Evolutionary conservation across 2,329 filamentous ascomycete species (phyloP).

Genomic region (Polytolypa hystricis): DNA sequence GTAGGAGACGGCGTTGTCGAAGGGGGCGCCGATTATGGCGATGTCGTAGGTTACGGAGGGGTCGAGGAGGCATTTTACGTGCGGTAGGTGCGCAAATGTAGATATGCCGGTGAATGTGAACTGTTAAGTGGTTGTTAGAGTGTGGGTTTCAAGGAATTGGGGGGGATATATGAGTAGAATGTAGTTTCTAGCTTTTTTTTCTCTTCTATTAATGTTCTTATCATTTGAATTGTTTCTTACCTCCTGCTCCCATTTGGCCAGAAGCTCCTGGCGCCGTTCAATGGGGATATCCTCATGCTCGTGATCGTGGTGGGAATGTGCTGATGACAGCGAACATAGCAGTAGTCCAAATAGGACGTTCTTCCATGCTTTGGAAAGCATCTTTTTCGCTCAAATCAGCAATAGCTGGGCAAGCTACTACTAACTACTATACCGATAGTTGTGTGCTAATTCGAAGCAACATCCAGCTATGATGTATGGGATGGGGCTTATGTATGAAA

Average conservation of each 20-base stretch:
- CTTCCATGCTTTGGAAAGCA: not conserved
- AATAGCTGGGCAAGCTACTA: no score
- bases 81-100: slow-evolving; percentile 60
- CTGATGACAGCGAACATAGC: slow-evolving; percentile 24
- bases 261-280: slow-evolving; percentile 31
- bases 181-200: not conserved
- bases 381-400: no score
- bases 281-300: slow-evolving; percentile 29
- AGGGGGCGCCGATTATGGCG: slow-evolving; percentile 60
- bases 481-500: no score
- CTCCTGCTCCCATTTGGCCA: slow-evolving; percentile 39
- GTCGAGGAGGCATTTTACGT: slow-evolving; percentile 58
- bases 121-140: slow-evolving; percentile 21
- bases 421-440: no score
- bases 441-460: no score
- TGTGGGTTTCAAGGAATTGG: no score
- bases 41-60: slow-evolving; percentile 57
- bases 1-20: slow-evolving; percentile 63
- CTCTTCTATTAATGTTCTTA: not conserved
- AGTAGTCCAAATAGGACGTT: slow-evolving; percentile 19
- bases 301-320: slow-evolving; percentile 27
- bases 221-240: slow-evolving; percentile 18
- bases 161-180: not conserved
- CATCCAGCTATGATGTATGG: no score
- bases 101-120: slow-evolving; percentile 64